Percentiles rank a stretch among this genome's conserved stretches.
These are phyloP conservation scores for Jackrogersella multiformis DNA, from an alignment of 495 filamentous ascomycete species.

Conservation along the genomic window DNA sequence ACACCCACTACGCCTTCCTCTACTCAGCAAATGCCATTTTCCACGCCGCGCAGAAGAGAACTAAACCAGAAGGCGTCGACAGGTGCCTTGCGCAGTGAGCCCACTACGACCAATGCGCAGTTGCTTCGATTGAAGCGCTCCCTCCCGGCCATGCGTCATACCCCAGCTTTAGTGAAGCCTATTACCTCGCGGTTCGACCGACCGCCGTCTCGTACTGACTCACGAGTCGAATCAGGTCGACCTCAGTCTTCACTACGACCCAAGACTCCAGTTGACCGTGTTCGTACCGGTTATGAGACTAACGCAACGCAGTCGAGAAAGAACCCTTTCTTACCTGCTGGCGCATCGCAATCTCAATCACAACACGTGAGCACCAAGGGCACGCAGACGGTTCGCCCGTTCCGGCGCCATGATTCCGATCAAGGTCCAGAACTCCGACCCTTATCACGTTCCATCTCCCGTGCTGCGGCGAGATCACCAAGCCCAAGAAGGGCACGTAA, in stretches of 20 bases:
- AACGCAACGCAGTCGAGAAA: constrained; percentile 63
- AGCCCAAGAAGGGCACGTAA: constrained; percentile 58
- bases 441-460: constrained; percentile 63
- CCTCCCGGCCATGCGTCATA: constrained; percentile 76
- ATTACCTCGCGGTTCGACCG: constrained; percentile 59
- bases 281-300: constrained; percentile 61
- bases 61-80: constrained; percentile 66
- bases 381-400: constrained; percentile 71
- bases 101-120: constrained; percentile 76
- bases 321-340: constrained; percentile 83
- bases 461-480: constrained; percentile 64
- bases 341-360: constrained; percentile 75
- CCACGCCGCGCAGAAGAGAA: constrained; percentile 67
- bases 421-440: constrained; percentile 64
- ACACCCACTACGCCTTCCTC: constrained; percentile 68
- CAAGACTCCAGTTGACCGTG: constrained; percentile 75
- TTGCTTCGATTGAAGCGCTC: constrained; percentile 87
- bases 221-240: constrained; percentile 43
- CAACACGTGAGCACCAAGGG: constrained; percentile 80
- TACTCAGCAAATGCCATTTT: constrained; percentile 62
- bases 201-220: constrained; percentile 58
- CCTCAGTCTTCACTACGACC: constrained; percentile 64
- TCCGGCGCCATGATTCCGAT: constrained; percentile 79
- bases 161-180: constrained; percentile 57
- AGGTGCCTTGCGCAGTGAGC: constrained; percentile 62